Evolutionary conservation across 768 basidiomycete species (phyloP).

Genomic region (Leucosporidium yakuticum): DNA sequence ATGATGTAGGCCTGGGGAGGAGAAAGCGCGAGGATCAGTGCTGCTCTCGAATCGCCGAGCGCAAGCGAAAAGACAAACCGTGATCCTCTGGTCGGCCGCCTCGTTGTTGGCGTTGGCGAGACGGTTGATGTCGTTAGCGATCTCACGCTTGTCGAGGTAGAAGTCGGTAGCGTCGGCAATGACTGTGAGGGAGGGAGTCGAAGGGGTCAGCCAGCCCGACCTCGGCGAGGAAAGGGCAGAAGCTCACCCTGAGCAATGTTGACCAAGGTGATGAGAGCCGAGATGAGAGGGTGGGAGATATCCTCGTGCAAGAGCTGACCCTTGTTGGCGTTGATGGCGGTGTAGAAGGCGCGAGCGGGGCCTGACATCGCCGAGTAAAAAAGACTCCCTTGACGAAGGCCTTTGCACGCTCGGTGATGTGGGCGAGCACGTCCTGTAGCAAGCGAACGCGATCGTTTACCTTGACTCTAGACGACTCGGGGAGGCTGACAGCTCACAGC

Average conservation of each 20-base stretch:
- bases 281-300: neutral
- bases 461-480: too few relatives aligned
- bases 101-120: neutral
- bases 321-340: neutral
- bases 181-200: constrained; percentile 4
- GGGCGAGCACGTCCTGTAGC: too few relatives aligned
- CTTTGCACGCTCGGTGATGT: too few relatives aligned
- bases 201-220: neutral
- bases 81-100: constrained; percentile 6
- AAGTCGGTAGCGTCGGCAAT: constrained; percentile 9
- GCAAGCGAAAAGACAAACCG: neutral
- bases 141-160: constrained; percentile 3
- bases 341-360: neutral
- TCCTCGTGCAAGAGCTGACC: too few relatives aligned
- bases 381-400: too few relatives aligned
- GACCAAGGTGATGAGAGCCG: neutral
- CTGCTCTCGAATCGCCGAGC: too few relatives aligned
- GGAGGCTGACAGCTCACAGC: too few relatives aligned
- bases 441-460: too few relatives aligned
- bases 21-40: too few relatives aligned
- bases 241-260: neutral
- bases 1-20: neutral
- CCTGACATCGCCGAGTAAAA: too few relatives aligned
- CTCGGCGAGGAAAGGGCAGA: neutral
- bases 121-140: neutral